phyloP scores from a whole-genome alignment of 495 filamentous ascomycete genomes.

The Clavariopsis aquatica region DNA sequence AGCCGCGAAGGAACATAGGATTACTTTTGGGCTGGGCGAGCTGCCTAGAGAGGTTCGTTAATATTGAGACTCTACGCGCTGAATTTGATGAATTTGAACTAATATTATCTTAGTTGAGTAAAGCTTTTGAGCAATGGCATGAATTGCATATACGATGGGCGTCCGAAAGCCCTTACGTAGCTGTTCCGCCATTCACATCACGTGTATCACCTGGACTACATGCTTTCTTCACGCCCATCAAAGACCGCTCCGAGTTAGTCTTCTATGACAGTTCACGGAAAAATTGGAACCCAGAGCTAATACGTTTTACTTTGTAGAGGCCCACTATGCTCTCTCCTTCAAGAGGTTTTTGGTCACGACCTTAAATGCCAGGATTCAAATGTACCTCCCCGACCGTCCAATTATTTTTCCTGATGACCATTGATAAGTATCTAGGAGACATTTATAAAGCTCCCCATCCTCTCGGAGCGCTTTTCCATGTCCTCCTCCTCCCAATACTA shows the following conservation, averaged over 20 bases:
- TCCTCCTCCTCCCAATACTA: constrained; percentile 71
- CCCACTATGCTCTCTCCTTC: constrained; percentile 62
- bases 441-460: constrained; percentile 64
- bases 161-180: constrained; percentile 55
- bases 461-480: constrained; percentile 65
- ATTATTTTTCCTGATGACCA: no score
- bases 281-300: not conserved
- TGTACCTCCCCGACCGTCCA: not conserved
- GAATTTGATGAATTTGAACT: not conserved
- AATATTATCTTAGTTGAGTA: constrained; percentile 51
- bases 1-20: constrained; percentile 75
- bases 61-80: not conserved
- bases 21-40: constrained; percentile 72
- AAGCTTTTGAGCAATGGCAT: constrained; percentile 64
- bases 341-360: constrained; percentile 59
- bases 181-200: constrained; percentile 69
- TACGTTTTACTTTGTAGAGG: constrained; percentile 45
- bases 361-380: constrained; percentile 46
- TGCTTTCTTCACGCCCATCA: constrained; percentile 69
- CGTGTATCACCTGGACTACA: constrained; percentile 80
- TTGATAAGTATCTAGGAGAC: constrained; percentile 65
- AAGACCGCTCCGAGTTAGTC: constrained; percentile 47
- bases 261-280: not conserved
- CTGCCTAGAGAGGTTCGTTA: constrained; percentile 65
- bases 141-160: constrained; percentile 84